Percentiles rank a stretch among this genome's conserved stretches.
Evolutionary conservation across 2,329 filamentous ascomycete genomes (phyloP).

Genomic region (Hymenoscyphus albidus): DNA sequence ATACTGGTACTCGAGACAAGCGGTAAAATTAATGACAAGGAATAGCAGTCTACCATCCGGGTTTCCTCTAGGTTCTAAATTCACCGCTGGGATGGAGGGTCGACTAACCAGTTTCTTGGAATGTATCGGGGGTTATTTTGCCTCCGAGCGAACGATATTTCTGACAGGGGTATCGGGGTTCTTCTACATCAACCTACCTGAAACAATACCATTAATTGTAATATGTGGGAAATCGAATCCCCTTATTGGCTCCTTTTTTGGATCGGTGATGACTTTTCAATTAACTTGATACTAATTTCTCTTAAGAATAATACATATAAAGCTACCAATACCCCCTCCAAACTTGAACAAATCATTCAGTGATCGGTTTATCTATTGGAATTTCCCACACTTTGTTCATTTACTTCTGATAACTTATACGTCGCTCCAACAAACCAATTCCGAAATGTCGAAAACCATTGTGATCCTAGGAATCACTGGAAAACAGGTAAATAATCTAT

Average conservation of each 20-base stretch:
- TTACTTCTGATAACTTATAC: too few relatives aligned
- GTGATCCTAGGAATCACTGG: conserved; percentile 38
- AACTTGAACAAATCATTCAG: neutral
- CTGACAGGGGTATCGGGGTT: neutral
- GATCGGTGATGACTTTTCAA: neutral
- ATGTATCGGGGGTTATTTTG: neutral
- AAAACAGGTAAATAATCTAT: conserved; percentile 23
- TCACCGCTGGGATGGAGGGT: neutral
- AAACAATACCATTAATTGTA: too few relatives aligned
- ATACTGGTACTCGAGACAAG: neutral
- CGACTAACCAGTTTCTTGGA: neutral
- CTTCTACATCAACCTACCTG: neutral
- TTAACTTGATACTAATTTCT: neutral
- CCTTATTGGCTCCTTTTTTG: neutral
- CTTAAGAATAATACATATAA: neutral
- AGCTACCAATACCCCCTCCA: neutral
- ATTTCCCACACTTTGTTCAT: neutral
- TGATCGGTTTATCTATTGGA: neutral
- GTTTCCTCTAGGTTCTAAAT: neutral
- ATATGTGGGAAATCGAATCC: neutral
- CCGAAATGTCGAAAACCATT: conserved; percentile 32
- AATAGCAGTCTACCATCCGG: neutral
- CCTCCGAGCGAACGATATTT: conserved; percentile 7
- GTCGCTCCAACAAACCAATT: neutral
- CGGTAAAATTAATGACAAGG: neutral